Percentiles rank a stretch among this genome's conserved stretches.
These are phyloP conservation scores for Persicaria tinctoria DNA, from an alignment of 148 eudicot species.

Conservation along the genomic window DNA sequence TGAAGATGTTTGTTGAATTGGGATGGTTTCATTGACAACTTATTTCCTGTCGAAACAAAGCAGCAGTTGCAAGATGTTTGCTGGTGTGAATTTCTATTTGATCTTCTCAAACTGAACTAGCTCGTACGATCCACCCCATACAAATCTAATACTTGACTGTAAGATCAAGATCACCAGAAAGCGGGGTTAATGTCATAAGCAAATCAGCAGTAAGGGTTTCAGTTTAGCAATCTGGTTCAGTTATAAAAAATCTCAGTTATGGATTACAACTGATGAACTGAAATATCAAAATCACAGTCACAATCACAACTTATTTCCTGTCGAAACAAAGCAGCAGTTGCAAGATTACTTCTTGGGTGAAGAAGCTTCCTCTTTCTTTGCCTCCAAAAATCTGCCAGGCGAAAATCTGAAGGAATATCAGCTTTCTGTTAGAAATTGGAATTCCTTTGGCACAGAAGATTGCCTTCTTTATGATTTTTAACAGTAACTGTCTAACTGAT, in stretches of 20 bases:
- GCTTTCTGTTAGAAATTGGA: too few species aligned
- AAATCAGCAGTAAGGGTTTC: neutral
- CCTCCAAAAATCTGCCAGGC: constrained; percentile 3
- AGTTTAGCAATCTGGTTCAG: neutral
- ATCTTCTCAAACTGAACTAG: too few species aligned
- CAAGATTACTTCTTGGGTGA: neutral
- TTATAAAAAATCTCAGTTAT: neutral
- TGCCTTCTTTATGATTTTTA: too few species aligned
- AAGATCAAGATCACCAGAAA: neutral
- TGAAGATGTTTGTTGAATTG: too few species aligned
- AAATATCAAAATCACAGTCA: too few species aligned
- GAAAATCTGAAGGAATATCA: neutral
- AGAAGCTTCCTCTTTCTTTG: neutral
- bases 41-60: too few species aligned
- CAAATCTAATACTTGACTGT: neutral
- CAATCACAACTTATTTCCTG: neutral
- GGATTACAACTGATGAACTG: neutral
- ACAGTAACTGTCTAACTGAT: too few species aligned
- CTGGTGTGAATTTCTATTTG: too few species aligned
- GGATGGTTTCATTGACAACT: neutral
- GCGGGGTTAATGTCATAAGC: neutral
- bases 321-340: neutral
- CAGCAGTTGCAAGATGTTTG: too few species aligned
- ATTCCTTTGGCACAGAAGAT: too few species aligned
- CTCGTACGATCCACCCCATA: neutral